phyloP scores from a whole-genome alignment of 2,329 filamentous ascomycete genomes.

The Sporothrix schenckii region DNA sequence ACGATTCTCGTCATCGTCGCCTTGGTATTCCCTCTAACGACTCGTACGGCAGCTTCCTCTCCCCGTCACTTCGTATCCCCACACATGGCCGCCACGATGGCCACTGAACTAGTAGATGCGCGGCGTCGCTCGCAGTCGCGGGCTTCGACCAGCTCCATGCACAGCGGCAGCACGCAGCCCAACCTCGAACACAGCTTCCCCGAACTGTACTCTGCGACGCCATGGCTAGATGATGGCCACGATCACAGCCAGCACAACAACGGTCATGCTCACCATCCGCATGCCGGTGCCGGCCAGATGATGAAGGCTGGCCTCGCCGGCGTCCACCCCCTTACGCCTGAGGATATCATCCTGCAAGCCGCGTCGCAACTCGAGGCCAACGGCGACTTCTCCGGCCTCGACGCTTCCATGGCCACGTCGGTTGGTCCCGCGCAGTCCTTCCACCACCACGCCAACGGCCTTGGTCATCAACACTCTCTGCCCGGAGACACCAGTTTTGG shows the following conservation, averaged over 20 bases:
- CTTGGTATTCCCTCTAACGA: constrained; percentile 3
- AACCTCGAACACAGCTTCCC: constrained; percentile 55
- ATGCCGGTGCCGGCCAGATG: constrained; percentile 51
- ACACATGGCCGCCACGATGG: constrained; percentile 38
- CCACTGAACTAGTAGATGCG: constrained; percentile 45
- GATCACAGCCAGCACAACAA: constrained; percentile 48
- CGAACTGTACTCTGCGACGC: constrained; percentile 50
- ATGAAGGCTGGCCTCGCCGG: constrained; percentile 34
- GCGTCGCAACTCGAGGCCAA: constrained; percentile 58
- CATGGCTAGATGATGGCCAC: constrained; percentile 52
- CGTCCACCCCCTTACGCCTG: constrained; percentile 55
- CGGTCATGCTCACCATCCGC: constrained; percentile 50
- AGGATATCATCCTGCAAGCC: constrained; percentile 63
- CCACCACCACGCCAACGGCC: constrained; percentile 42
- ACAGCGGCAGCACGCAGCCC: constrained; percentile 57
- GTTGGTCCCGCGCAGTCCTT: constrained; percentile 50
- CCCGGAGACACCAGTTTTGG: constrained; percentile 59
- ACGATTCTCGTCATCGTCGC: background rate
- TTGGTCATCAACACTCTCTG: constrained; percentile 57
- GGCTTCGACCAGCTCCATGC: constrained; percentile 60
- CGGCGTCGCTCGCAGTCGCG: constrained; percentile 58
- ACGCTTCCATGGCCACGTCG: constrained; percentile 54
- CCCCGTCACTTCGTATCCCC: background rate
- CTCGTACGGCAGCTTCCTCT: background rate
- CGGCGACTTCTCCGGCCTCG: constrained; percentile 52